Percentiles rank a stretch among this genome's conserved stretches.
phyloP scores from a whole-genome alignment of 2,329 filamentous ascomycete genomes.

The Fusarium chaquense region DNA sequence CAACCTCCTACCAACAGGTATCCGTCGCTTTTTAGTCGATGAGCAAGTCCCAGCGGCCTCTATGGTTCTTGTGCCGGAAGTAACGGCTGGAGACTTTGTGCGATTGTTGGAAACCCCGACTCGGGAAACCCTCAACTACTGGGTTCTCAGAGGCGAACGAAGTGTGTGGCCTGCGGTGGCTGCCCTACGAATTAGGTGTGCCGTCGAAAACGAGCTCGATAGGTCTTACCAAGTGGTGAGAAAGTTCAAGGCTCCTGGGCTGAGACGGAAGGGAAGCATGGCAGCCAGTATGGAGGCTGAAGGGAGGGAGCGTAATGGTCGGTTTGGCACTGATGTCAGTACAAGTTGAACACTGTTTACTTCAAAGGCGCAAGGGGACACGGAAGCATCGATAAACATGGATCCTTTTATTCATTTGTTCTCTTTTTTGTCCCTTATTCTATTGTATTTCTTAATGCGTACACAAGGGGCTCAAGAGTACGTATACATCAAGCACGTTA shows the following conservation, averaged over 20 bases:
- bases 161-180: constrained; percentile 92
- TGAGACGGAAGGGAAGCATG: constrained; percentile 61
- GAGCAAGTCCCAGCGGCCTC: constrained; percentile 83
- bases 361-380: constrained; percentile 1
- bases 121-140: constrained; percentile 79
- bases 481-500: not conserved
- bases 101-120: constrained; percentile 87
- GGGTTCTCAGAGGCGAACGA: constrained; percentile 85
- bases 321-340: constrained; percentile 23
- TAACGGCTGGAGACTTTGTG: constrained; percentile 78
- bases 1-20: constrained; percentile 74
- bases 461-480: not conserved
- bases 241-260: constrained; percentile 66
- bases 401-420: not conserved
- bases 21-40: constrained; percentile 83
- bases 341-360: constrained; percentile 22
- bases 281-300: constrained; percentile 46
- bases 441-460: not conserved
- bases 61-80: constrained; percentile 84
- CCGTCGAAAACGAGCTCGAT: constrained; percentile 89
- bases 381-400: constrained; percentile 11
- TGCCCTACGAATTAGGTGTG: constrained; percentile 83
- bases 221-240: constrained; percentile 84
- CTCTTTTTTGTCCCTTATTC: not conserved
- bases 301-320: constrained; percentile 29